phyloP scores from a whole-genome alignment of 2,329 filamentous ascomycete genomes.

The Fusarium annulatum region DNA sequence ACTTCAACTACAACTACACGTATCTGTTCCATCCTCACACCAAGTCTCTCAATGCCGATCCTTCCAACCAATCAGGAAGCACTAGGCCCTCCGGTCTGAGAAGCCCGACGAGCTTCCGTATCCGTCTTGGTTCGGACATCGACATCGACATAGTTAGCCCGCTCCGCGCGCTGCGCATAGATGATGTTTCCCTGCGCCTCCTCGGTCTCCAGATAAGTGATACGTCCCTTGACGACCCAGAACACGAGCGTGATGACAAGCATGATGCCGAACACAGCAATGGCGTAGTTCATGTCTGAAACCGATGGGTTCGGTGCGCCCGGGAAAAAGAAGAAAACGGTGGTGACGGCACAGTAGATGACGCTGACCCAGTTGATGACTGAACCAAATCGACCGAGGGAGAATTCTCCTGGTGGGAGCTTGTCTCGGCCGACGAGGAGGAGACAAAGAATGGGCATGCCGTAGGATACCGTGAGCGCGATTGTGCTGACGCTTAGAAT shows the following conservation, averaged over 20 bases:
- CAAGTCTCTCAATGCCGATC: neutral
- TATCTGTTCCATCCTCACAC: neutral
- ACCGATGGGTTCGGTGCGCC: slow-evolving; percentile 55
- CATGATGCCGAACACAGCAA: slow-evolving; percentile 67
- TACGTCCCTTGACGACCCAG: slow-evolving; percentile 61
- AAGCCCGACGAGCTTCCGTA: neutral
- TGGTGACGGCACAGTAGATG: slow-evolving; percentile 63
- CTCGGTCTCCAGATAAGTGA: slow-evolving; percentile 49
- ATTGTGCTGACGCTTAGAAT: slow-evolving; percentile 68
- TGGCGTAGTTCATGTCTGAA: slow-evolving; percentile 68
- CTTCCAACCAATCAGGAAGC: neutral
- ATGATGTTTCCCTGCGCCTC: slow-evolving; percentile 43
- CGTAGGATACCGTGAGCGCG: slow-evolving; percentile 62
- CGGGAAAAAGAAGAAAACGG: slow-evolving; percentile 67
- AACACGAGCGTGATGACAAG: slow-evolving; percentile 61
- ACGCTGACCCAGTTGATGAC: slow-evolving; percentile 61
- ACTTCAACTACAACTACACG: neutral
- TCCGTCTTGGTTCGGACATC: slow-evolving; percentile 13
- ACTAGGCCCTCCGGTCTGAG: neutral
- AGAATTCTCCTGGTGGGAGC: slow-evolving; percentile 59
- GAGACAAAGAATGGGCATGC: slow-evolving; percentile 61
- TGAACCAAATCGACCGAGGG: slow-evolving; percentile 57
- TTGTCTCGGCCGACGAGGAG: slow-evolving; percentile 63
- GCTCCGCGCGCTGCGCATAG: slow-evolving; percentile 33
- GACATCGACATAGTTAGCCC: slow-evolving; percentile 25